Conservation (phyloP, 768 basidiomycete species). For the Kwoniella heveanensis region DNA sequence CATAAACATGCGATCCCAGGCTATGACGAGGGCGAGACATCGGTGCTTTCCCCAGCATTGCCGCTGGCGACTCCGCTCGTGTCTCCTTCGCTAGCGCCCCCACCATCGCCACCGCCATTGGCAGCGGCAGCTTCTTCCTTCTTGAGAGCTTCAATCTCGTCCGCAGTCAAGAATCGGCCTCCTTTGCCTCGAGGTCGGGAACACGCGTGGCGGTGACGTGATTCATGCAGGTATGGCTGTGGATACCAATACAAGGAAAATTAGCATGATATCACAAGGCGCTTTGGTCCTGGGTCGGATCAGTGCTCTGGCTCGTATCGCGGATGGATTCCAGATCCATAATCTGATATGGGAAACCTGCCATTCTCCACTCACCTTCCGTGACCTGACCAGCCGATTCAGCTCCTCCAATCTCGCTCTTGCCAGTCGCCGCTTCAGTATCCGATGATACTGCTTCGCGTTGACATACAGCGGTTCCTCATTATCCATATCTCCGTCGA, state of each 20-base stretch:
- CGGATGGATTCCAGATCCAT: no score
- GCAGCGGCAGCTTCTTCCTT: constrained; percentile 38
- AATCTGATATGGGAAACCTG: no score
- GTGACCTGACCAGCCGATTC: constrained; percentile 84
- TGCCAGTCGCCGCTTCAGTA: constrained; percentile 90
- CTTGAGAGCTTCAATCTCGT: constrained; percentile 67
- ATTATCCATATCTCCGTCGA: constrained; percentile 61
- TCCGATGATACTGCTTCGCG: constrained; percentile 98
- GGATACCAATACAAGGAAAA: not conserved
- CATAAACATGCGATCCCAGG: no score
- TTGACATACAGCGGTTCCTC: constrained; percentile 99
- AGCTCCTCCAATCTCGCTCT: constrained; percentile 90
- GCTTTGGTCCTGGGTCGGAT: no score
- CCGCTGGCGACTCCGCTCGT: not conserved
- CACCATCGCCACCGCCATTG: not conserved
- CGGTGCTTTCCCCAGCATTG: not conserved
- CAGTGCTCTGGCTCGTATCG: no score
- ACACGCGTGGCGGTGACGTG: constrained; percentile 97
- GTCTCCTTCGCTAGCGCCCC: no score
- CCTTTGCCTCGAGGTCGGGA: constrained; percentile 94
- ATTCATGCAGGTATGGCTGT: constrained; percentile 97
- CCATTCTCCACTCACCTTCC: constrained; percentile 79
- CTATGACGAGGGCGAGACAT: not conserved
- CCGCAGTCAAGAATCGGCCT: constrained; percentile 94
- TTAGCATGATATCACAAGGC: no score